Evolutionary conservation across 1,139 yeast species (phyloP).

Genomic region (Starmera stellimalicola): DNA sequence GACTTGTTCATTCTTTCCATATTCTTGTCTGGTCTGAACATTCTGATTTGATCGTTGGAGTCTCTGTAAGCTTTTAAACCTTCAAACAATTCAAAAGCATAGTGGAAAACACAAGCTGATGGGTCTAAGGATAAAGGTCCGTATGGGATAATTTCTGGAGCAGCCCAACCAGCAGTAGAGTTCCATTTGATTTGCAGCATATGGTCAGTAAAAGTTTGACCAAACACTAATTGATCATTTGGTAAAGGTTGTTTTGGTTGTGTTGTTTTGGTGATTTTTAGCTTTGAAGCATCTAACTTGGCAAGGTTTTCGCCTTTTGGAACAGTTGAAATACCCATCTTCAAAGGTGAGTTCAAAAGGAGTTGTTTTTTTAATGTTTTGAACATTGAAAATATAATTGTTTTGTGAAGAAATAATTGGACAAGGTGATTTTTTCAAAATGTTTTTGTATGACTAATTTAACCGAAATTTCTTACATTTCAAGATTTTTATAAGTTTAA

Average conservation of each 20-base stretch:
- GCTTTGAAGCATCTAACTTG: slow-evolving; percentile 59
- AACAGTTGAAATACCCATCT: slow-evolving; percentile 1
- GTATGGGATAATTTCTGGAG: slow-evolving; percentile 81
- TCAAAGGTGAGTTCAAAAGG: too few relatives aligned
- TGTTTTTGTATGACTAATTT: too few relatives aligned
- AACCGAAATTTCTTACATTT: too few relatives aligned
- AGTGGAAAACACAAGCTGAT: slow-evolving; percentile 82
- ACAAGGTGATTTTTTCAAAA: too few relatives aligned
- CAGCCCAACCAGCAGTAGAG: slow-evolving; percentile 68
- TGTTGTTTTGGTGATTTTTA: slow-evolving; percentile 46
- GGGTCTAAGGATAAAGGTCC: slow-evolving; percentile 74
- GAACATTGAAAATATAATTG: too few relatives aligned
- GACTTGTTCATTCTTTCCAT: slow-evolving; percentile 87
- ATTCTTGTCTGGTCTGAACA: slow-evolving; percentile 87
- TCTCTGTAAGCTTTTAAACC: slow-evolving; percentile 93
- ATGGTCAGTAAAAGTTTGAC: slow-evolving; percentile 82
- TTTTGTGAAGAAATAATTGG: too few relatives aligned
- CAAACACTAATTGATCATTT: slow-evolving; percentile 73
- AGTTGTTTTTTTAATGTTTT: too few relatives aligned
- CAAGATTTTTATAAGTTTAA: too few relatives aligned
- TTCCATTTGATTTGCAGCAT: slow-evolving; percentile 88
- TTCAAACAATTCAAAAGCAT: slow-evolving; percentile 91
- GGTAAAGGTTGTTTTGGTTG: slow-evolving; percentile 60
- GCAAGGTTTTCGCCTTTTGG: slow-evolving; percentile 20
- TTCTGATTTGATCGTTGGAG: slow-evolving; percentile 53